Evolutionary conservation across 768 basidiomycete genomes (phyloP), one percentile per base, ranked within the genome.

Genomic region (Phaeotremella fagi): DNA sequence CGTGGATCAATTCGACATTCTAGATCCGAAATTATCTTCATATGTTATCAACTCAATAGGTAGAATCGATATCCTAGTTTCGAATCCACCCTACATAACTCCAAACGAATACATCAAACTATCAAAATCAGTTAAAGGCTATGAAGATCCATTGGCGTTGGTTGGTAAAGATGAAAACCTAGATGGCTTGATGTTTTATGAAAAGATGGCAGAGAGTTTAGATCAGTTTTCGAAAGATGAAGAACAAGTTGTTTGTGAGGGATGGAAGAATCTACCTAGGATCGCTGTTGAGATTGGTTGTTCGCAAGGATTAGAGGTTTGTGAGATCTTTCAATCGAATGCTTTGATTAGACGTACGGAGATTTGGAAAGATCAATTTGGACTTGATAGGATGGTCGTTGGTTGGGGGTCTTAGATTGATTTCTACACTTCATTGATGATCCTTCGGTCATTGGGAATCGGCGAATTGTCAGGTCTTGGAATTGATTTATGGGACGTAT

Each of bases 311-410:
- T 65, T 74, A 2, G 78, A 75, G 1, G 89, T 92, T 18, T 70
- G 79, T 50, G 61, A 65, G 1, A 82, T 92, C 45, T 77, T 91
- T 61, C 74, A 70, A 50, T 42, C 4, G 11, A 45, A 42, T 4
- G 63, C 51, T n/a, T 52, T 72, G 15, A 76, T 87, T 42, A 64
- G 61, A 57, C 64, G 73, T 29, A 79, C 82, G 3, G 81, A 85
- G 64, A 80, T 87, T 31, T 91, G 88, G 89, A 70, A 72, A 55
- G 90, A 92, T 74, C 85, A 84, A 55, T 92, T 84, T 84, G 83
- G 82, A 43, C 82, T 80, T 60, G 79, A 84, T 54, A 81, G 90
- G 57, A 83, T 85, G 44, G 84, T 91, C 1, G 63, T 73, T 22
- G 65, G 63, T 9, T 68, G 59, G 58, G 45, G 16, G 31, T 16